Conservation (phyloP, 2,329 filamentous ascomycete genomes). For the Scytalidium sp. region DNA sequence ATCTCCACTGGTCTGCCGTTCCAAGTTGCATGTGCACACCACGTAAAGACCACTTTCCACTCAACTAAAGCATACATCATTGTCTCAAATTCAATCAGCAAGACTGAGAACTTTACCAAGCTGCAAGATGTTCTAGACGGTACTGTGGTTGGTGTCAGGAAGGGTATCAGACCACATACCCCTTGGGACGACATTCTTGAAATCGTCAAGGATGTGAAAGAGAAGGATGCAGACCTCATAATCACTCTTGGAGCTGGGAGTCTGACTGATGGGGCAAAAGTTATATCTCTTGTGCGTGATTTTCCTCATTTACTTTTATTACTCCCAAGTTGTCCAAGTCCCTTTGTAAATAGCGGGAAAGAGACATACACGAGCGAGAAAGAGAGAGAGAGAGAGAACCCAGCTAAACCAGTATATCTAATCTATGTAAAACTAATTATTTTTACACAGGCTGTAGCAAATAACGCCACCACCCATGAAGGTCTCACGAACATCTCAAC, state of each 20-base stretch:
- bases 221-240: slow-evolving; percentile 23
- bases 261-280: slow-evolving; percentile 29
- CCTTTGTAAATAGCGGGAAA: neutral
- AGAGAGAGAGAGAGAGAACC: neutral
- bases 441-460: slow-evolving; percentile 18
- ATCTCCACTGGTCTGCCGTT: slow-evolving; percentile 22
- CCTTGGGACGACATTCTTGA: slow-evolving; percentile 29
- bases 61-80: slow-evolving; percentile 27
- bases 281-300: slow-evolving; percentile 21
- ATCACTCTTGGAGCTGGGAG: slow-evolving; percentile 31
- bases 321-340: neutral
- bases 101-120: slow-evolving; percentile 23
- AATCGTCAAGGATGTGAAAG: slow-evolving; percentile 22
- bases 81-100: slow-evolving; percentile 29
- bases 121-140: slow-evolving; percentile 21
- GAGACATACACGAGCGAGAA: neutral
- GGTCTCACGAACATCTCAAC: slow-evolving; percentile 11
- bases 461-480: slow-evolving; percentile 14
- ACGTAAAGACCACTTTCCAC: slow-evolving; percentile 23
- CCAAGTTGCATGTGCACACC: slow-evolving; percentile 21
- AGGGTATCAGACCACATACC: slow-evolving; percentile 28
- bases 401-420: neutral
- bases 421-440: neutral
- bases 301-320: neutral
- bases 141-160: slow-evolving; percentile 25